Conservation (phyloP, 805 yeast genomes). For the Ogataea sp. region DNA sequence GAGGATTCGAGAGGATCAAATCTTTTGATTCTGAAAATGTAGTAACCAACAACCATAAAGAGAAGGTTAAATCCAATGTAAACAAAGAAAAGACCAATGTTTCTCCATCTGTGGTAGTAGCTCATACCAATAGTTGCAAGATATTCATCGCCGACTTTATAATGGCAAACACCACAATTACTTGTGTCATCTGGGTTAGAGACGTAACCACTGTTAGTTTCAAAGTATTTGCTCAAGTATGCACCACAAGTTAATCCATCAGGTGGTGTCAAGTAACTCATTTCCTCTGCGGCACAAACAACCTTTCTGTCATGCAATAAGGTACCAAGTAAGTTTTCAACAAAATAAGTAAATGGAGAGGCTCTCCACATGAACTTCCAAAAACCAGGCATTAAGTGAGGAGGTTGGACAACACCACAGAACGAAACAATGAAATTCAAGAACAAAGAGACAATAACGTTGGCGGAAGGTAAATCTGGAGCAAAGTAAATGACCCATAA, state of each 20-base stretch:
- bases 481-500: conserved; percentile 47
- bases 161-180: conserved; percentile 43
- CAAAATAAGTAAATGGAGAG: conserved; percentile 66
- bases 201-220: conserved; percentile 45
- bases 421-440: conserved; percentile 53
- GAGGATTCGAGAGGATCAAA: too few species aligned
- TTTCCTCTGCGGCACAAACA: conserved; percentile 40
- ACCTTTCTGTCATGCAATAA: conserved; percentile 44
- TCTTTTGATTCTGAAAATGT: conserved; percentile 23
- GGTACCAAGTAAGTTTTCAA: conserved; percentile 43
- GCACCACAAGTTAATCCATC: conserved; percentile 56
- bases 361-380: conserved; percentile 79
- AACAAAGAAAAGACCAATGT: conserved; percentile 53
- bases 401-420: conserved; percentile 64
- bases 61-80: conserved; percentile 44
- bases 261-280: conserved; percentile 45
- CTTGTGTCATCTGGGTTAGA: conserved; percentile 39
- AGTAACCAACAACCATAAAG: conserved; percentile 30
- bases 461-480: conserved; percentile 64
- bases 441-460: conserved; percentile 47
- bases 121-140: conserved; percentile 33
- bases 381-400: conserved; percentile 59
- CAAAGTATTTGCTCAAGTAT: conserved; percentile 35
- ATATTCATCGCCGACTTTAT: conserved; percentile 37
- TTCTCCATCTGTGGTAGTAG: conserved; percentile 52